These are phyloP conservation scores for Pseudoscleropodium purum DNA, from an alignment of 225 moss, liverwort and hornwort species.

Conservation along the genomic window DNA sequence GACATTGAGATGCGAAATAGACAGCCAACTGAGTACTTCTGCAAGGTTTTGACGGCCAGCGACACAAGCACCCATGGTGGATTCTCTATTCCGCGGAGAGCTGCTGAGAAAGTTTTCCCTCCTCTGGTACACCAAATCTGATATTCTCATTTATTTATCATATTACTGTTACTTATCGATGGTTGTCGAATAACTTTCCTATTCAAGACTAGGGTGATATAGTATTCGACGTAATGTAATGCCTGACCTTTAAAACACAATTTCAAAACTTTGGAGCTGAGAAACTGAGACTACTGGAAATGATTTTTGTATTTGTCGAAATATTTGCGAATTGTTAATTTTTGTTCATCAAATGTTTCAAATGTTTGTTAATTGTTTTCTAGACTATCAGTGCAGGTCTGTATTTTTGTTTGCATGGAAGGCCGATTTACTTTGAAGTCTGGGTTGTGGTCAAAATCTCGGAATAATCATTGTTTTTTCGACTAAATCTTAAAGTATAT, in stretches of 20 bases:
- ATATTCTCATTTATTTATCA: background rate
- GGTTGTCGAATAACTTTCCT: background rate
- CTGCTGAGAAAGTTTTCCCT: conserved; percentile 57
- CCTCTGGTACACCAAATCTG: conserved; percentile 15
- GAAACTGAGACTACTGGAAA: background rate
- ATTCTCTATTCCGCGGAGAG: conserved; percentile 49
- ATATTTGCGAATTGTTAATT: background rate
- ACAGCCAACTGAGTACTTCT: conserved; percentile 50
- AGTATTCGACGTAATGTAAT: background rate
- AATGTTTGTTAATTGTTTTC: background rate
- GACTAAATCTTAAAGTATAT: background rate
- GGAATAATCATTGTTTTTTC: background rate
- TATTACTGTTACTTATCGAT: background rate
- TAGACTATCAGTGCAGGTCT: background rate
- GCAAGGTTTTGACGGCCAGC: conserved; percentile 52
- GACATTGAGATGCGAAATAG: conserved; percentile 30
- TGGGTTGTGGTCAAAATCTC: background rate
- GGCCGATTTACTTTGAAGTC: background rate
- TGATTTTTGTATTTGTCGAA: background rate
- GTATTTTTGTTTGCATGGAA: background rate
- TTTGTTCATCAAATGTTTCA: background rate
- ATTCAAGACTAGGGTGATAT: background rate
- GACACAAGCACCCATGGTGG: conserved; percentile 56
- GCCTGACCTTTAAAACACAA: background rate
- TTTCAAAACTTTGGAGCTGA: background rate